Conservation (phyloP, 2,329 filamentous ascomycete genomes). For the Pezizomycotina sp. region DNA sequence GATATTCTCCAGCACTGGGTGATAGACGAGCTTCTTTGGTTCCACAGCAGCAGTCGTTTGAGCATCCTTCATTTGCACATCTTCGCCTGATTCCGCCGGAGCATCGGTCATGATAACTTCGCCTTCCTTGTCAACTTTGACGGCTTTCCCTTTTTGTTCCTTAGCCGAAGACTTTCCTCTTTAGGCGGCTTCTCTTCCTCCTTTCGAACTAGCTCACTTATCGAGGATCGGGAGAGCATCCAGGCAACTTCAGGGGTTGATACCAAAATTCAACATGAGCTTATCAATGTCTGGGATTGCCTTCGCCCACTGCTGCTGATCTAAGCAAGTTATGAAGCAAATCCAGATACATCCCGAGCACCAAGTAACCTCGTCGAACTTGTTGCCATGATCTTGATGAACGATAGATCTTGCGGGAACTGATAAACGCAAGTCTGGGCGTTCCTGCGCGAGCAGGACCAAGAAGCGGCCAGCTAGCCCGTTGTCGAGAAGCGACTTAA, state of each 20-base stretch:
- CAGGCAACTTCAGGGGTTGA: slow-evolving; percentile 43
- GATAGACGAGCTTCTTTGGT: slow-evolving; percentile 36
- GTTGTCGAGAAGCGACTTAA: slow-evolving; percentile 61
- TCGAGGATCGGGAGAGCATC: slow-evolving; percentile 34
- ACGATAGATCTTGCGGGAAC: too few relatives aligned
- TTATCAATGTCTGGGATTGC: slow-evolving; percentile 58
- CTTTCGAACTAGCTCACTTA: slow-evolving; percentile 35
- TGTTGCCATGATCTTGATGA: too few relatives aligned
- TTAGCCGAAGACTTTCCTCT: not conserved
- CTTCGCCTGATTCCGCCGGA: slow-evolving; percentile 22
- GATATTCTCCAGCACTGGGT: slow-evolving; percentile 57
- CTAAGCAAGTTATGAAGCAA: slow-evolving; percentile 61
- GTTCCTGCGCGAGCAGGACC: slow-evolving; percentile 80
- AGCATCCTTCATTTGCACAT: slow-evolving; percentile 32
- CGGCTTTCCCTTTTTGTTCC: slow-evolving; percentile 7
- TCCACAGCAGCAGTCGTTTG: slow-evolving; percentile 26
- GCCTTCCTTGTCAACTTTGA: slow-evolving; percentile 13
- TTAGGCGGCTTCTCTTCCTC: slow-evolving; percentile 24
- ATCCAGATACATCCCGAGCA: slow-evolving; percentile 76
- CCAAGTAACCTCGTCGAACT: slow-evolving; percentile 77
- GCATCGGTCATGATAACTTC: slow-evolving; percentile 18
- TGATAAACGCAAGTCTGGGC: slow-evolving; percentile 65
- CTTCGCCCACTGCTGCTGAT: slow-evolving; percentile 59
- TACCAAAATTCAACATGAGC: slow-evolving; percentile 60
- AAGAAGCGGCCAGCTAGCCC: slow-evolving; percentile 66